Conservation (phyloP, 1,284 basidiomycete species). For the Moesziomyces aphidis region DNA sequence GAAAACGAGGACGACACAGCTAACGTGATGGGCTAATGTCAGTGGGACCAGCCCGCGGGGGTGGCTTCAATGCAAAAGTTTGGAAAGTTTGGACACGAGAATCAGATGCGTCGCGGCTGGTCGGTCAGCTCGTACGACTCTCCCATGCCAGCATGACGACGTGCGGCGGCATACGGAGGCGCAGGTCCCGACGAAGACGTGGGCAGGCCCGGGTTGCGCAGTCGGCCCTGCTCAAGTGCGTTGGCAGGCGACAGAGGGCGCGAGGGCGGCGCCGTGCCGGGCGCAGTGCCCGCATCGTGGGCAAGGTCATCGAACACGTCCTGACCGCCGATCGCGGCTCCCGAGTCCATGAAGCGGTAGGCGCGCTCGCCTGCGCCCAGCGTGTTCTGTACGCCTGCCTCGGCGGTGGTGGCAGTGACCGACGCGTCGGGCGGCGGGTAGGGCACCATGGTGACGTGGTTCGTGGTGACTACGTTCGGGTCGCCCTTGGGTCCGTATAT, state of each 20-base stretch:
- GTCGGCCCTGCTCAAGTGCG: slow-evolving; percentile 43
- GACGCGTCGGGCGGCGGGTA: slow-evolving; percentile 36
- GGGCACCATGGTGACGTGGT: slow-evolving; percentile 34
- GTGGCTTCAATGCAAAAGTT: too few species aligned
- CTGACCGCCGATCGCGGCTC: slow-evolving; percentile 27
- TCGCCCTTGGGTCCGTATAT: slow-evolving; percentile 81
- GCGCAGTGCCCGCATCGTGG: slow-evolving; percentile 15
- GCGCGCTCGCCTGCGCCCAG: slow-evolving; percentile 33
- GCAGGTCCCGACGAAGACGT: slow-evolving; percentile 27
- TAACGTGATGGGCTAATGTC: background rate
- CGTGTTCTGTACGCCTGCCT: slow-evolving; percentile 34
- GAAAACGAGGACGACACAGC: background rate
- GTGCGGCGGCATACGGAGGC: slow-evolving; percentile 24
- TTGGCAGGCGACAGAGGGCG: slow-evolving; percentile 44
- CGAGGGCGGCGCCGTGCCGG: slow-evolving; percentile 40
- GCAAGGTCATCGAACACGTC: slow-evolving; percentile 44
- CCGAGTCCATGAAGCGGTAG: slow-evolving; percentile 47
- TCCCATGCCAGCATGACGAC: slow-evolving; percentile 11
- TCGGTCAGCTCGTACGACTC: slow-evolving; percentile 46
- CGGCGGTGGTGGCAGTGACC: slow-evolving; percentile 20
- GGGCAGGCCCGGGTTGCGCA: slow-evolving; percentile 34
- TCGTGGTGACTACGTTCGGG: slow-evolving; percentile 25
- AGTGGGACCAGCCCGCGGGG: too few species aligned
- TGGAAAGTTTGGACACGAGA: too few species aligned
- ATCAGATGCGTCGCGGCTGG: slow-evolving; percentile 28